Conservation (phyloP, 495 filamentous ascomycete species). For the Aspergillus carlsbadensis region DNA sequence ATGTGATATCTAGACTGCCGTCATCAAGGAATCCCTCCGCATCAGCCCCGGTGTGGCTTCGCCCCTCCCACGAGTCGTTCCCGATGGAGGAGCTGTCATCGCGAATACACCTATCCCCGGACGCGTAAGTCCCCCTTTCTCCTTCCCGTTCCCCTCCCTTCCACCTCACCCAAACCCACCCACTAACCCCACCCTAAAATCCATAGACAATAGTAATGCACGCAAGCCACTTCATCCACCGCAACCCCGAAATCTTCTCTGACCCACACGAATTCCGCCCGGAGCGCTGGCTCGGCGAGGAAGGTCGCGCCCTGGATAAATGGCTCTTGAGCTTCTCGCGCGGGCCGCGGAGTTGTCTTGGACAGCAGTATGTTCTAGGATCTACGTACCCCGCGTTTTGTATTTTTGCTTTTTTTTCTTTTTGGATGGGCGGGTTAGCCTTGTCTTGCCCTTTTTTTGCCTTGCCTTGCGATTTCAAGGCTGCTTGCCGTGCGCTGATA, state of each 20-base stretch:
- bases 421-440: no score
- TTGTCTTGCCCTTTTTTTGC: no score
- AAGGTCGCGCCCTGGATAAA: background rate
- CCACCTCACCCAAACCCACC: no score
- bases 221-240: conserved; percentile 12
- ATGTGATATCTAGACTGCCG: no score
- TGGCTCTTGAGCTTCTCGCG: conserved; percentile 10
- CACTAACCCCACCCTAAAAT: no score
- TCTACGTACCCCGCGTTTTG: background rate
- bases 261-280: background rate
- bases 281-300: conserved; percentile 11
- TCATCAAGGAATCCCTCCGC: conserved; percentile 11
- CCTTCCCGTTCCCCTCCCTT: background rate
- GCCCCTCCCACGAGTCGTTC: conserved; percentile 8
- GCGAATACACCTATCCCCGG: background rate
- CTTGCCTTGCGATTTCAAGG: no score
- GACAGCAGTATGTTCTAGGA: conserved; percentile 4
- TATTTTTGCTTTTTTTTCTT: no score
- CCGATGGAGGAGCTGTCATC: background rate
- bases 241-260: conserved; percentile 3
- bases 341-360: conserved; percentile 8
- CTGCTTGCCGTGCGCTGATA: background rate
- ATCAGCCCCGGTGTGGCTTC: conserved; percentile 9
- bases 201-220: conserved; percentile 6
- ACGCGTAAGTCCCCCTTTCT: conserved; percentile 1